Evolutionary conservation across 1,284 basidiomycete species (phyloP).

Genomic region (Wallemia ichthyophaga): DNA sequence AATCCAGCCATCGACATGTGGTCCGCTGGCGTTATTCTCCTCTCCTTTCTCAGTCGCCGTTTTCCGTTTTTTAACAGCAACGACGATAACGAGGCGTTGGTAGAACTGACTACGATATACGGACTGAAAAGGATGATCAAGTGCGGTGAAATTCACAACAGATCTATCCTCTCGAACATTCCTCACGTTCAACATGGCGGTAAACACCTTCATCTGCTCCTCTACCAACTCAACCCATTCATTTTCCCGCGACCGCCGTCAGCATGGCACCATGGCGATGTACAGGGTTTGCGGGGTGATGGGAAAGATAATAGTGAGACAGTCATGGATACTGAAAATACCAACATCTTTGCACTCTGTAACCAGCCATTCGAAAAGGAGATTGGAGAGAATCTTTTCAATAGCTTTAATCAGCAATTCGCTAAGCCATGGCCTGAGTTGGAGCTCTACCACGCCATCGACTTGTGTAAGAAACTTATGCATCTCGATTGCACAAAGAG

Average conservation of each 20-base stretch:
- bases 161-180: conserved; percentile 56
- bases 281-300: too few species aligned
- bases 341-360: not conserved
- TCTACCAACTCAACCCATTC: conserved; percentile 42
- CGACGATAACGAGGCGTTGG: conserved; percentile 78
- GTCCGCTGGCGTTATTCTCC: conserved; percentile 71
- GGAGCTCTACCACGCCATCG: conserved; percentile 33
- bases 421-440: conserved; percentile 17
- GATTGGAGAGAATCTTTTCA: not conserved
- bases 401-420: not conserved
- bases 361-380: not conserved
- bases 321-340: conserved; percentile 4
- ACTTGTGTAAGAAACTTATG: conserved; percentile 38
- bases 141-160: conserved; percentile 63
- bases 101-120: conserved; percentile 75
- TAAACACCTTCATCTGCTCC: conserved; percentile 36
- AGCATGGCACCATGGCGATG: conserved; percentile 7
- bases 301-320: too few species aligned
- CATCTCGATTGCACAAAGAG: conserved; percentile 42
- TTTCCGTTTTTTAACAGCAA: conserved; percentile 86
- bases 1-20: conserved; percentile 74
- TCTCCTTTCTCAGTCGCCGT: conserved; percentile 71
- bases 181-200: conserved; percentile 37
- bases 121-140: conserved; percentile 59
- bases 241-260: conserved; percentile 17